A percentile compares a stretch with the other conserved stretches of the same genome.
phyloP scores from a whole-genome alignment of 2,329 filamentous ascomycete genomes.

The Diplodia scrobiculata region DNA sequence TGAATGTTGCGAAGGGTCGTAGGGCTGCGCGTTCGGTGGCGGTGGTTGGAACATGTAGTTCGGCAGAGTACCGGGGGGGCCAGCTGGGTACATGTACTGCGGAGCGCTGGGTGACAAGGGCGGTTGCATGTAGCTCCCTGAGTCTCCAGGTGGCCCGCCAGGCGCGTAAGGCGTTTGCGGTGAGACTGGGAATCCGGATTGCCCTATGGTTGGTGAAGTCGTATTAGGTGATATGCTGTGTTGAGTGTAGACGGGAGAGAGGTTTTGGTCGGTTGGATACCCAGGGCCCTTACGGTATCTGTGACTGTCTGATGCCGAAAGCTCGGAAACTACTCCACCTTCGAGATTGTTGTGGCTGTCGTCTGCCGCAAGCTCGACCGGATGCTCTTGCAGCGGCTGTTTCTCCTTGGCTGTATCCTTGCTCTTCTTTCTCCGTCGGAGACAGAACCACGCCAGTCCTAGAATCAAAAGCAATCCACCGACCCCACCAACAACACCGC shows the following conservation, averaged over 20 bases:
- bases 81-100: slow-evolving; percentile 29
- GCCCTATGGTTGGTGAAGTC: slow-evolving; percentile 6
- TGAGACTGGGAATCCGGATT: slow-evolving; percentile 15
- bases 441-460: slow-evolving; percentile 42
- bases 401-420: slow-evolving; percentile 33
- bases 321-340: slow-evolving; percentile 23
- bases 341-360: slow-evolving; percentile 15
- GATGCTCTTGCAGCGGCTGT: slow-evolving; percentile 36
- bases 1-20: slow-evolving; percentile 35
- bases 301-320: slow-evolving; percentile 35
- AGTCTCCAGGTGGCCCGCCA: slow-evolving; percentile 5
- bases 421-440: slow-evolving; percentile 43
- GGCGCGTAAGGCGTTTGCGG: slow-evolving; percentile 23
- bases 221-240: slow-evolving; percentile 29
- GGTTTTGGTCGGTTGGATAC: background rate
- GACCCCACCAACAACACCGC: slow-evolving; percentile 47
- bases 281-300: slow-evolving; percentile 8
- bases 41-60: slow-evolving; percentile 32
- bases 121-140: slow-evolving; percentile 17
- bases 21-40: slow-evolving; percentile 33
- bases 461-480: slow-evolving; percentile 40
- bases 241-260: slow-evolving; percentile 14
- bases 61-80: slow-evolving; percentile 30
- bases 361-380: slow-evolving; percentile 36
- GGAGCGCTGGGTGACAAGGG: slow-evolving; percentile 16